Evolutionary conservation across 148 eudicot species (phyloP), one percentile per base, ranked within the genome.

Genomic region (Amaranthus hypochondriacus): DNA sequence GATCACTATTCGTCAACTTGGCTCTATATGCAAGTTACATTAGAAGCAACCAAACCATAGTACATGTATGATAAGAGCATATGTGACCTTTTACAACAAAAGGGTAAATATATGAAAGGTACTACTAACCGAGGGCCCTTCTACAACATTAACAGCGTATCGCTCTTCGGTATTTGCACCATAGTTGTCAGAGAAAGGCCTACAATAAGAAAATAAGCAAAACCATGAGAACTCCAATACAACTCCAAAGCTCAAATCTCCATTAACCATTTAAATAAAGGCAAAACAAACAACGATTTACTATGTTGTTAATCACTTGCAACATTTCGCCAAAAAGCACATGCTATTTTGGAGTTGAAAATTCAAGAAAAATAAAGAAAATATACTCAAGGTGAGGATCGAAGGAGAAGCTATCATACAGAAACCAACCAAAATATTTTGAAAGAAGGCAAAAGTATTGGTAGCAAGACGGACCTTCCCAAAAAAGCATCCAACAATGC

Each of bases 61-160:
- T 48, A 66, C 11, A 12, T 10, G 7, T 44, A 8, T 44, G 21
- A 74, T 51, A 65, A 11, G 70, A 14, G n/a, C 46, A 67, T 50
- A 67, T 47, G 15, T 47, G 21, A 48, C 49, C 3, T 12, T 65
- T 14, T 63, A 50, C 9, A 21, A 50, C 15, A n/a, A 48, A 15
- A 28, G 52, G 39, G 39, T 28, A 28, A 28, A 28, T 28, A 28
- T 28, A 28, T 75, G 63, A 42, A 71, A 44, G 28, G 18, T 3
- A 80, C 8, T 14, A 86, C 96, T 83, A 86, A 93, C 98, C 73
- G 77, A 75, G 54, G 84, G 78, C 50, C 77, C 88, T 52, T 88
- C 92, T 54, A 90, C 89, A 77, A 79, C 75, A 62, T 87, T 86
- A 15, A 87, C 98, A 72, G 90, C 93, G 83, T 84, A 93, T 55